Evolutionary conservation across 352 stramenopile genomes (phyloP).

Genomic region (Phytopythium chamaehyphon): DNA sequence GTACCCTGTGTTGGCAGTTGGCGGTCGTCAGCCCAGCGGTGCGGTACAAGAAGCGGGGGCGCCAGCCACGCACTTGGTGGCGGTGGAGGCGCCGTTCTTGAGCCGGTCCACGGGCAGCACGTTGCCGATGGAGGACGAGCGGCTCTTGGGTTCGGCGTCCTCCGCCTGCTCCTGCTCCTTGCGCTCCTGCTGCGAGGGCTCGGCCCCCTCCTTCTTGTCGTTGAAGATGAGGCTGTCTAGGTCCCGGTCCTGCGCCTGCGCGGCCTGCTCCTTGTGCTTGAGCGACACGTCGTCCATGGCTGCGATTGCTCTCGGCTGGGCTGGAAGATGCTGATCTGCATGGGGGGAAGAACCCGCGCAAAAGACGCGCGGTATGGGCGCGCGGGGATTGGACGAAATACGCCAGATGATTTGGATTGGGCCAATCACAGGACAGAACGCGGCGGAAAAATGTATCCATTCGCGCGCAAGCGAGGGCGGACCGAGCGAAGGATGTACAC

Average conservation of each 20-base stretch:
- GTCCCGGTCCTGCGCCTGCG: constrained; percentile 57
- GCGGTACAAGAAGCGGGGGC: too few species aligned
- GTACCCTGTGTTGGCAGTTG: constrained; percentile 28
- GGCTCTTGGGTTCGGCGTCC: constrained; percentile 51
- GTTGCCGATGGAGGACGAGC: constrained; percentile 63
- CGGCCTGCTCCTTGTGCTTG: constrained; percentile 60
- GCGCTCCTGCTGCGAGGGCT: constrained; percentile 16
- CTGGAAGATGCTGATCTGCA: constrained; percentile 9
- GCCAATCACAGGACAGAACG: too few species aligned
- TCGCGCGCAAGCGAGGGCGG: too few species aligned
- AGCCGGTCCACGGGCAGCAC: constrained; percentile 84
- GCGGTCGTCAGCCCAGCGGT: neutral
- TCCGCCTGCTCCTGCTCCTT: constrained; percentile 24
- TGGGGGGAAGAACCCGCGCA: constrained; percentile 2
- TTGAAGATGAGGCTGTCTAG: constrained; percentile 86
- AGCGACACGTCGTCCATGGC: constrained; percentile 49
- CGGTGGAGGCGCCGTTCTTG: constrained; percentile 83
- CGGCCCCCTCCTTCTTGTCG: constrained; percentile 49
- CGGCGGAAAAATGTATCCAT: too few species aligned
- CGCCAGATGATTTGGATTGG: constrained; percentile 6
- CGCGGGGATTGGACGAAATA: constrained; percentile 19
- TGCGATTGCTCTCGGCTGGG: neutral
- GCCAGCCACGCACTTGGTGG: constrained; percentile 74
- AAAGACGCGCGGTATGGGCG: constrained; percentile 8
- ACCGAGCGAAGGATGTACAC: too few species aligned